Evolutionary conservation across 1,284 basidiomycete genomes (phyloP).

Genomic region (Austroboletus olivaceoglutinosus): DNA sequence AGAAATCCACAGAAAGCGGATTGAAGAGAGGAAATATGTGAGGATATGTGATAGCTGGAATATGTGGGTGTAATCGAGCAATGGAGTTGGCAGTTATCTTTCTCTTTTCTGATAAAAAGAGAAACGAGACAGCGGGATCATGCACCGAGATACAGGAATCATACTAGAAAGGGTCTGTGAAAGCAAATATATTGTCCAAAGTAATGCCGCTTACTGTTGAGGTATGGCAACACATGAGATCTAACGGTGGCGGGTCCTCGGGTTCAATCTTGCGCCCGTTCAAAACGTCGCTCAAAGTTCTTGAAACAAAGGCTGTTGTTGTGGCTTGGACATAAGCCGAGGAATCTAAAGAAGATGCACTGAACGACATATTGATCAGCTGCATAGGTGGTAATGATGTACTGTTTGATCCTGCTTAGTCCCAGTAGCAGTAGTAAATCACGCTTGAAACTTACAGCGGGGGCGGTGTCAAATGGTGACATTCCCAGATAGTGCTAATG

Average conservation of each 20-base stretch:
- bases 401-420: slow-evolving; percentile 33
- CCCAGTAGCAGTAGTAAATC: slow-evolving; percentile 2
- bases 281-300: slow-evolving; percentile 53
- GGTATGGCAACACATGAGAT: slow-evolving; percentile 51
- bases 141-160: slow-evolving; percentile 27
- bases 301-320: slow-evolving; percentile 47
- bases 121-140: slow-evolving; percentile 38
- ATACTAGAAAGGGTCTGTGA: slow-evolving; percentile 9
- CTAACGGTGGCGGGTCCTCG: slow-evolving; percentile 53
- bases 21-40: slow-evolving; percentile 79
- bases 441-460: slow-evolving; percentile 42
- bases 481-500: slow-evolving; percentile 65
- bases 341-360: slow-evolving; percentile 40
- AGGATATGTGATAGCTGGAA: slow-evolving; percentile 52
- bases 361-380: slow-evolving; percentile 45
- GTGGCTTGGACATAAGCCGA: slow-evolving; percentile 41
- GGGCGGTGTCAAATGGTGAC: slow-evolving; percentile 36
- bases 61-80: slow-evolving; percentile 55
- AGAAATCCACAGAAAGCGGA: slow-evolving; percentile 66
- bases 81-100: slow-evolving; percentile 40
- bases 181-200: neutral
- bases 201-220: slow-evolving; percentile 40
- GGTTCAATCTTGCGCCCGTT: slow-evolving; percentile 44
- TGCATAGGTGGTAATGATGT: slow-evolving; percentile 50
- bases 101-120: slow-evolving; percentile 52